Conservation (phyloP, 2,329 filamentous ascomycete genomes). For the Scortechinia acanthostroma region DNA sequence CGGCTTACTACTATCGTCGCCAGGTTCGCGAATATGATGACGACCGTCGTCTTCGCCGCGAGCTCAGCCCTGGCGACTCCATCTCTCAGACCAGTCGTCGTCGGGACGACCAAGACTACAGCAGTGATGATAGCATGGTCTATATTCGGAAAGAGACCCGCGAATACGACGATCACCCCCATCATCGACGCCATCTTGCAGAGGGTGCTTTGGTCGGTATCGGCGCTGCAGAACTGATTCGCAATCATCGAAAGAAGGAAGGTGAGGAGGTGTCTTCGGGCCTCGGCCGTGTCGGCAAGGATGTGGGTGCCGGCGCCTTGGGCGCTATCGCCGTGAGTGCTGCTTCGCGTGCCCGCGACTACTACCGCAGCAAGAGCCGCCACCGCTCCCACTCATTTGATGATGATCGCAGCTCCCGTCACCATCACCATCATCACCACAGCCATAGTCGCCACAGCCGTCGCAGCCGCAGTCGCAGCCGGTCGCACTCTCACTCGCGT, state of each 20-base stretch:
- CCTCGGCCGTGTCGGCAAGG: conserved; percentile 34
- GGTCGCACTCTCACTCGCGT: conserved; percentile 36
- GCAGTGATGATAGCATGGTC: conserved; percentile 53
- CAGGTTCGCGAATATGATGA: conserved; percentile 36
- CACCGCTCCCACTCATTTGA: conserved; percentile 16
- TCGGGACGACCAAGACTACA: conserved; percentile 34
- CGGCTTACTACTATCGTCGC: conserved; percentile 56
- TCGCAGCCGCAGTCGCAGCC: conserved; percentile 21
- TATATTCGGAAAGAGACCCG: conserved; percentile 42
- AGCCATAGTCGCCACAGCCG: conserved; percentile 16
- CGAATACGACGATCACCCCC: conserved; percentile 29
- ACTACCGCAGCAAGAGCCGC: conserved; percentile 33
- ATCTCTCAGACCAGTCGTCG: conserved; percentile 36
- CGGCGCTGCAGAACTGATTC: conserved; percentile 50
- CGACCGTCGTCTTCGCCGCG: conserved; percentile 29
- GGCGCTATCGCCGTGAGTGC: conserved; percentile 55
- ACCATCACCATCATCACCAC: conserved; percentile 17
- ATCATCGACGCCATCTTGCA: conserved; percentile 48
- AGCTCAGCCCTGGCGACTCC: conserved; percentile 40
- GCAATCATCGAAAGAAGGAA: conserved; percentile 45
- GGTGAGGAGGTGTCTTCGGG: conserved; percentile 42
- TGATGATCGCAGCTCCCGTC: conserved; percentile 23
- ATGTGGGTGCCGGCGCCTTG: conserved; percentile 50
- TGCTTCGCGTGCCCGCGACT: conserved; percentile 37
- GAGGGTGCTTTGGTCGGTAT: conserved; percentile 53